Conservation (phyloP, 2,329 filamentous ascomycete species). For the Trematosphaeria pertusa region DNA sequence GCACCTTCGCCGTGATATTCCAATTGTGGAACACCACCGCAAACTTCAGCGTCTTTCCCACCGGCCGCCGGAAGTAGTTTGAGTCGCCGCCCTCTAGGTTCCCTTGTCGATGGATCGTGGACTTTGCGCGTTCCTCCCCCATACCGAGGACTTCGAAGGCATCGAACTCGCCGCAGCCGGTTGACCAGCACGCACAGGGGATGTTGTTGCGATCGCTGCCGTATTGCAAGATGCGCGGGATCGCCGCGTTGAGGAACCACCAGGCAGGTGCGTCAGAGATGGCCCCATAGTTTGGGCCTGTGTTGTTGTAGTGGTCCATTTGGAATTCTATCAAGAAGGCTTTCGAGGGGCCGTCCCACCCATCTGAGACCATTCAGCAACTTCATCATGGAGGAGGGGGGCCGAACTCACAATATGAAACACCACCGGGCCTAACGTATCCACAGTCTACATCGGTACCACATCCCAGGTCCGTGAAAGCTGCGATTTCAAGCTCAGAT, state of each 20-base stretch:
- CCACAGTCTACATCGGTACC: constrained; percentile 56
- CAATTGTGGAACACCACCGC: constrained; percentile 53
- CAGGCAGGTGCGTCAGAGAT: constrained; percentile 74
- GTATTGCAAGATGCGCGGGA: constrained; percentile 75
- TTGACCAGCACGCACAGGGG: constrained; percentile 74
- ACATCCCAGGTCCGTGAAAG: constrained; percentile 53
- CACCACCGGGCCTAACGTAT: constrained; percentile 56
- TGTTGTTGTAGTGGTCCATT: constrained; percentile 61
- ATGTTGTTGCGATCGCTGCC: constrained; percentile 52
- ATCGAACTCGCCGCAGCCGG: constrained; percentile 77
- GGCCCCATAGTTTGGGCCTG: constrained; percentile 37
- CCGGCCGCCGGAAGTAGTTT: constrained; percentile 75
- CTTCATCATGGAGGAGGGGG: not conserved
- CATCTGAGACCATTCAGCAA: constrained; percentile 57
- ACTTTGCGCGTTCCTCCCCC: constrained; percentile 72
- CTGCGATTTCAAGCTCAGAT: constrained; percentile 43
- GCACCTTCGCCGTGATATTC: constrained; percentile 42
- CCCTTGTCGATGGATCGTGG: constrained; percentile 67
- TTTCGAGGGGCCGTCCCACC: constrained; percentile 73
- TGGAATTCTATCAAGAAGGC: constrained; percentile 76
- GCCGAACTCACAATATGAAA: constrained; percentile 57
- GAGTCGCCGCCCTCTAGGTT: constrained; percentile 69
- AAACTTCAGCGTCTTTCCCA: constrained; percentile 65
- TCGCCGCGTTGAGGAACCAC: constrained; percentile 77
- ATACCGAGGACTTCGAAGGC: constrained; percentile 73